Conservation (phyloP, 2,329 filamentous ascomycete species). For the Diplodia intermedia region DNA sequence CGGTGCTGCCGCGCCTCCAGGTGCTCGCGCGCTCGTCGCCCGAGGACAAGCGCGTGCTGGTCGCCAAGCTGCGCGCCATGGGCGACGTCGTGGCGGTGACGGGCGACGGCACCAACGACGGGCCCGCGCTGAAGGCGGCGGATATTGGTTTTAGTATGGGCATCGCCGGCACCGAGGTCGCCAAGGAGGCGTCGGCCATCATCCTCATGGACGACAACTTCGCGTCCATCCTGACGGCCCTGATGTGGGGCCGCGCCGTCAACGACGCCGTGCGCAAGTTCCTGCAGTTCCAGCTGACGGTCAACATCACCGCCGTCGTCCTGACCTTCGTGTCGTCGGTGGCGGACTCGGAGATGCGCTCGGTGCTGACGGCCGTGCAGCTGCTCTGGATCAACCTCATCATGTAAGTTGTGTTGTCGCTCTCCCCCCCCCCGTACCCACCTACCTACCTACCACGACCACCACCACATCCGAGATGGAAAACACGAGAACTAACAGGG, state of each 20-base stretch:
- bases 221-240: slow-evolving; percentile 81
- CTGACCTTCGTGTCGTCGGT: slow-evolving; percentile 83
- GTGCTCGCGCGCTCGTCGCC: slow-evolving; percentile 77
- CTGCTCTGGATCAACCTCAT: slow-evolving; percentile 96
- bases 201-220: slow-evolving; percentile 91
- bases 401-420: slow-evolving; percentile 53
- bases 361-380: slow-evolving; percentile 82
- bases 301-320: slow-evolving; percentile 83
- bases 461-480: no score
- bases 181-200: slow-evolving; percentile 84
- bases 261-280: slow-evolving; percentile 54
- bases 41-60: slow-evolving; percentile 77
- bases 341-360: slow-evolving; percentile 72
- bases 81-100: slow-evolving; percentile 79
- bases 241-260: slow-evolving; percentile 72
- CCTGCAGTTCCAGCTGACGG: slow-evolving; percentile 72
- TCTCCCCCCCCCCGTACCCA: no score
- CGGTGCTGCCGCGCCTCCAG: slow-evolving; percentile 67
- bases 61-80: slow-evolving; percentile 57
- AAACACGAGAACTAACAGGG: no score
- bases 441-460: no score
- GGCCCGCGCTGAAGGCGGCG: slow-evolving; percentile 78
- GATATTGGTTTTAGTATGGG: slow-evolving; percentile 89
- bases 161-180: slow-evolving; percentile 81
- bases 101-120: slow-evolving; percentile 84